Evolutionary conservation across 768 basidiomycete species (phyloP), one percentile per base, ranked within the genome.

Genomic region (Suillus subaureus): DNA sequence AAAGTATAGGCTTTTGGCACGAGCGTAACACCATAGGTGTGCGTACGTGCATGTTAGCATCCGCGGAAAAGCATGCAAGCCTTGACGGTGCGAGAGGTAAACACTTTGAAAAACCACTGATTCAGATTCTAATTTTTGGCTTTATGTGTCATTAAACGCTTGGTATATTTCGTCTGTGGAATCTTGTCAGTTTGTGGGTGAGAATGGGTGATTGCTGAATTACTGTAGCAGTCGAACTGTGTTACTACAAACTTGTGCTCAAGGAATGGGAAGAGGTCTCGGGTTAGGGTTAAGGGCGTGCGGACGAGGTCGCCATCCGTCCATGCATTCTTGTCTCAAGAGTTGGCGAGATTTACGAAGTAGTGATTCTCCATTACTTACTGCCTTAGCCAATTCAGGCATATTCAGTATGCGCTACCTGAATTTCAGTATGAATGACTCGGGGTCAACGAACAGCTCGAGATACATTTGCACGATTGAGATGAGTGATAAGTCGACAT

Each of bases 211-310:
- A 49, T 21, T 18, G 64, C 4, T 61, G 54, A 39, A 13, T 68
- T 76, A 96, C 96, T 93, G 75, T 97, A 97, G 77, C 97, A 98
- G 74, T 99, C 97, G 96, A 96, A 98, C 74, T 98, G 95, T 0
- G 94, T 39, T 39, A 13, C 96, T 13, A 98, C 93, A 74, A 96
- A 98, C 77, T 98, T 97, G 72, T 94, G 91, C 74, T 97, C 96
- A 11, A 92, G 81, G 63, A 98, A 80, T 4, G 96, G 94, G 8
- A 88, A 82, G 39, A 98, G 79, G 78, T 94, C 91, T 39, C 13
- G 39, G 12, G 37, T 39, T 12, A 39, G 13, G 37, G 11, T 39
- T 39, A 39, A 39, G 12, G 13, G 37, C 31, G 31, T 31, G 5
- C 12, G 82, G 23, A 97, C 83, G 51, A 97, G 83, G 77, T 98